These are phyloP conservation scores for Gaertneriomyces semiglobifer DNA, from an alignment of 192 early-diverging fungal species.

Conservation along the genomic window DNA sequence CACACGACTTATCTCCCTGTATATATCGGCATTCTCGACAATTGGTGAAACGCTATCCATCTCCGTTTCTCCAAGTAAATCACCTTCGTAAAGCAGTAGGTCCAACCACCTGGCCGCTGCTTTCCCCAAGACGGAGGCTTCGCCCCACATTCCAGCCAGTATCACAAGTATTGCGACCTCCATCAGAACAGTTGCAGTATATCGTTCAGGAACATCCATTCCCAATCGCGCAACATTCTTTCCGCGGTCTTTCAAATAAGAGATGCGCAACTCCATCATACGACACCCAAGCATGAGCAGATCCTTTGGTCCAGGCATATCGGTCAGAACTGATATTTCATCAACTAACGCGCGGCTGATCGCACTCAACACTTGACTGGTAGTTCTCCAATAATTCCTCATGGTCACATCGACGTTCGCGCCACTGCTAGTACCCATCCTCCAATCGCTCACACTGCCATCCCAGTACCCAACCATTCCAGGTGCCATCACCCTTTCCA, in stretches of 20 bases:
- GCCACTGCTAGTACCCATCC: constrained; percentile 7
- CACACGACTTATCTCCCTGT: constrained; percentile 53
- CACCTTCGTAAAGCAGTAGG: constrained; percentile 66
- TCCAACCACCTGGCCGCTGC: constrained; percentile 62
- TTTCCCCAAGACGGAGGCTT: constrained; percentile 51
- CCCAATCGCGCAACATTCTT: neutral
- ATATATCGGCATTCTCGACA: constrained; percentile 67
- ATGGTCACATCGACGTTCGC: constrained; percentile 55
- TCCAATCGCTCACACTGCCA: constrained; percentile 44
- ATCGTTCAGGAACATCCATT: constrained; percentile 51
- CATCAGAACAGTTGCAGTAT: constrained; percentile 65
- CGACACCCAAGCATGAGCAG: constrained; percentile 30
- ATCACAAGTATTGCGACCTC: constrained; percentile 72
- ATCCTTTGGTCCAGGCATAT: constrained; percentile 21
- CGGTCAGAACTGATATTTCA: constrained; percentile 56
- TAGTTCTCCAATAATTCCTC: constrained; percentile 73
- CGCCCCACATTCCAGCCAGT: constrained; percentile 26
- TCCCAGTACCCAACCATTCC: constrained; percentile 79
- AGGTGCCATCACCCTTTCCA: constrained; percentile 71
- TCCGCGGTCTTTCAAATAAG: constrained; percentile 25
- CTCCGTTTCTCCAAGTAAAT: constrained; percentile 55
- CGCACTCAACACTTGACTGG: constrained; percentile 54
- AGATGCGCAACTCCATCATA: constrained; percentile 35
- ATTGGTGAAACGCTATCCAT: constrained; percentile 45
- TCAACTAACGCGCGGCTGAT: constrained; percentile 53